Conservation (phyloP, 176 grass and related monocot genomes). For the Saccharum officinarum region DNA sequence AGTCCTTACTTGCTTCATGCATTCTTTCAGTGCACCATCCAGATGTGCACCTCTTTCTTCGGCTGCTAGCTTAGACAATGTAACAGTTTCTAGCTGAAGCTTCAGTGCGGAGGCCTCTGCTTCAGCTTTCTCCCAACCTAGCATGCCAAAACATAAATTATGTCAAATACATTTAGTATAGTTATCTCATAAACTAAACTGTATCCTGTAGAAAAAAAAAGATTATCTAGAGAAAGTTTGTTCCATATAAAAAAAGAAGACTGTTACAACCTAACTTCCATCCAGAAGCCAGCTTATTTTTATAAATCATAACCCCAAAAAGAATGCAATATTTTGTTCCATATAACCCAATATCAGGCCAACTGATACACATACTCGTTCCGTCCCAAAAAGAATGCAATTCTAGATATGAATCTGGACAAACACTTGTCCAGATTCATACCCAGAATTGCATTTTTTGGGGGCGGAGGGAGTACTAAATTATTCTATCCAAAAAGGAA, state of each 20-base stretch:
- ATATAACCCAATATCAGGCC: not conserved
- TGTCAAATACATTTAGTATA: not conserved
- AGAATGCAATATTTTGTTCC: too few species aligned
- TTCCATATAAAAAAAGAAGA: not conserved
- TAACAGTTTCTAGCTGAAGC: conserved; percentile 93
- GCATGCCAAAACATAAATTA: conserved; percentile 32
- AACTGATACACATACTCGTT: not conserved
- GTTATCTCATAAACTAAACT: conserved; percentile 17
- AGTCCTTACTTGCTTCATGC: conserved; percentile 97
- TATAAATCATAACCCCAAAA: not conserved
- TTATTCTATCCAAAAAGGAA: conserved; percentile 30
- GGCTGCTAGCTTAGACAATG: conserved; percentile 75
- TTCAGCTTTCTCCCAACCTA: conserved; percentile 99
- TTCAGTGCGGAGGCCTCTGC: conserved; percentile 86
- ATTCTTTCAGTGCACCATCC: conserved; percentile 97
- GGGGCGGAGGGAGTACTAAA: not conserved
- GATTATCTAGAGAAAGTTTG: not conserved
- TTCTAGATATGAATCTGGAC: too few species aligned
- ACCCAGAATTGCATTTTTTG: too few species aligned
- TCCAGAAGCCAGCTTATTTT: conserved; percentile 14
- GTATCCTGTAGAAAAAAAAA: not conserved
- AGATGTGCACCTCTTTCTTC: conserved; percentile 92
- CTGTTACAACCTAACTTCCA: not conserved
- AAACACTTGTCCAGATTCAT: too few species aligned
- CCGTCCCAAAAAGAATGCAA: too few species aligned